Evolutionary conservation across 345 rosid species (phyloP), one percentile per base, ranked within the genome.

Genomic region (Euphorbia peplus): DNA sequence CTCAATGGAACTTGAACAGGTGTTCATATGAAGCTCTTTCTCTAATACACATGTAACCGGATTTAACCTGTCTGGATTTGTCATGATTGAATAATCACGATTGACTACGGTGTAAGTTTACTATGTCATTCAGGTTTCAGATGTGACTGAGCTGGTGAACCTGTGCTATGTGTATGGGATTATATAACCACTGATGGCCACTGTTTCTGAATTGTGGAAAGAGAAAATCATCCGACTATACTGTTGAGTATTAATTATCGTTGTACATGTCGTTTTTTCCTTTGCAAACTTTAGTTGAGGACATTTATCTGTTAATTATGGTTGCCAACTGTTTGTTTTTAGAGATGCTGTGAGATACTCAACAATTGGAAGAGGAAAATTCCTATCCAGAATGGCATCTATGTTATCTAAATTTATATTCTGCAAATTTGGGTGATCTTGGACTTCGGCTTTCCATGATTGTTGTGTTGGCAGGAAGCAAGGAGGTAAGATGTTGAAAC

Each of bases 11-110:
- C 44, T 4, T 53, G 42, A 70, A 42, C 62, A 52, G 46, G 14
- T 62, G 41, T 24, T 32, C n/a, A n/a, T n/a, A 58, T 28, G 68
- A 54, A 63, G 55, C 47, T 4, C 68, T 26, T 50, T 48, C 47
- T 48, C 44, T 5, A 22, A 19, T 41, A 18, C 25, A 14, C 19
- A 62, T 29, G 53, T 63, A 6, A 26, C 53, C 29, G 13, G 66
- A 42, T 63, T 24, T 16, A 22, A 63, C 37, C 66, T 11, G 11
- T 63, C n/a, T 61, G 8, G 15, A 18, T 4, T 29, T 15, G 28
- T 18, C 14, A 28, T 48, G 26, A 64, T 30, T 30, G 56, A 50
- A 15, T 64, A 44, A 30, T 25, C 25, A 41, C 53, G 0, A 15
- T 42, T 48, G 25, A n/a, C 29, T 67, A 8, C 18, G 19, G 21